Evolutionary conservation across 1,284 basidiomycete species (phyloP).

Genomic region (Puccinia sorghi): DNA sequence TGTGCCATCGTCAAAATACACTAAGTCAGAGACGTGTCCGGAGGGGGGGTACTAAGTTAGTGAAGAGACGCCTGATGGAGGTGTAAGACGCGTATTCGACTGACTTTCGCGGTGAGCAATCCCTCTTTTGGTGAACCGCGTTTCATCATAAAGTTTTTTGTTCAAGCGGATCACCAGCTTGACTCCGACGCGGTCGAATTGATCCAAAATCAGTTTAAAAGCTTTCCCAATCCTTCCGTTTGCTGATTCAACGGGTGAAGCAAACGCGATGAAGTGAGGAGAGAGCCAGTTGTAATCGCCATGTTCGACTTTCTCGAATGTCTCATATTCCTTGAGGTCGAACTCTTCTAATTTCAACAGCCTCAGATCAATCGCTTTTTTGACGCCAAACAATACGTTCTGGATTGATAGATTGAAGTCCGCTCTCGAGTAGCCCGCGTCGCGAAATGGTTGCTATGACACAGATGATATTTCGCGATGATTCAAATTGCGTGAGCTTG

Average conservation of each 20-base stretch:
- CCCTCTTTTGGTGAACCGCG: conserved; percentile 77
- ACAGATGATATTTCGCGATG: neutral
- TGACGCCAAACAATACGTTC: conserved; percentile 43
- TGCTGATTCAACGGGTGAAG: conserved; percentile 75
- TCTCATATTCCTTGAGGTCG: conserved; percentile 77
- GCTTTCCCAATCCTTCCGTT: conserved; percentile 65
- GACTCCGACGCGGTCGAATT: conserved; percentile 82
- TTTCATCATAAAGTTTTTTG: conserved; percentile 86
- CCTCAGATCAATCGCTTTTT: conserved; percentile 74
- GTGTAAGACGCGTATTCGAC: neutral
- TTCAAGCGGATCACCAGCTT: conserved; percentile 93
- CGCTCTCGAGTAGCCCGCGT: conserved; percentile 87
- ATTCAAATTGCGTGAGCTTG: conserved; percentile 1
- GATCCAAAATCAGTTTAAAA: conserved; percentile 83
- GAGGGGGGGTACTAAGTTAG: neutral
- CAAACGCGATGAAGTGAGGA: conserved; percentile 90
- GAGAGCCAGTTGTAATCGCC: conserved; percentile 98
- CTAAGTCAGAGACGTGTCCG: neutral
- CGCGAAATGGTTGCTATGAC: conserved; percentile 75
- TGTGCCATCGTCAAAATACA: conserved; percentile 51
- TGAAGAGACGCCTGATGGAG: neutral
- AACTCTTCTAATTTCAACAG: conserved; percentile 91
- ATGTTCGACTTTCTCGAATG: conserved; percentile 85
- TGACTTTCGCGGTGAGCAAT: conserved; percentile 76
- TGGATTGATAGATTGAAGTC: conserved; percentile 85